These are phyloP conservation scores for Harringtonia aguacate DNA, from an alignment of 2,329 filamentous ascomycete genomes.

Conservation along the genomic window DNA sequence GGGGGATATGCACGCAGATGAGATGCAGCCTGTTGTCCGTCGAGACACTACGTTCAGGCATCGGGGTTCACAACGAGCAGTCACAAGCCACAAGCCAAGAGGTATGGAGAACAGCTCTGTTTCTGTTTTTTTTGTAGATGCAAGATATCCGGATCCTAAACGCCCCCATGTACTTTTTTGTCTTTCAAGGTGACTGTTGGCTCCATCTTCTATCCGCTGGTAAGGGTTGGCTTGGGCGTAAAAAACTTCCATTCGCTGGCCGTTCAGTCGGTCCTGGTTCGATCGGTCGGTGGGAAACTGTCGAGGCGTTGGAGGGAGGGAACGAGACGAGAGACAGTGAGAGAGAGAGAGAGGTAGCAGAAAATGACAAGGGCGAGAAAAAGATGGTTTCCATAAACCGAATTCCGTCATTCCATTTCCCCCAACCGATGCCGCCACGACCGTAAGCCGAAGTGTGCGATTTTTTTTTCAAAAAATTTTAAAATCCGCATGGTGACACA, in stretches of 20 bases:
- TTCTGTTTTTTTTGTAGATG: conserved; percentile 39
- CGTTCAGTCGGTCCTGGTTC: conserved; percentile 14
- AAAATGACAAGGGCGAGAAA: not conserved
- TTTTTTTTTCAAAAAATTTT: not conserved
- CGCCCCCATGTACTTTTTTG: conserved; percentile 35
- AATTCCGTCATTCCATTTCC: too few relatives aligned
- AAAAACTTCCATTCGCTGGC: not conserved
- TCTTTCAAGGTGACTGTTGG: conserved; percentile 36
- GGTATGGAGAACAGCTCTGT: not conserved
- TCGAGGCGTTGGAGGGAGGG: too few relatives aligned
- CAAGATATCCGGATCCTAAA: conserved; percentile 78
- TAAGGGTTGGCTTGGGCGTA: conserved; percentile 3
- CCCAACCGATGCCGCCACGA: too few relatives aligned
- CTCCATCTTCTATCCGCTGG: conserved; percentile 65
- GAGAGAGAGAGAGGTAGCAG: not conserved
- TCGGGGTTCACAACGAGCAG: too few relatives aligned
- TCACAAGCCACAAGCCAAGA: too few relatives aligned
- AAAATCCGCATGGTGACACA: not conserved
- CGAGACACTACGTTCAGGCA: too few relatives aligned
- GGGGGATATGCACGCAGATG: too few relatives aligned
- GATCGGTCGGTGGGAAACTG: conserved; percentile 16
- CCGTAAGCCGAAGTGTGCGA: too few relatives aligned
- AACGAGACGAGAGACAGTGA: not conserved
- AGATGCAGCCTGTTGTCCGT: too few relatives aligned
- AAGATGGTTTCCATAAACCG: too few relatives aligned